These are phyloP conservation scores for Hemisphaericaspora lyxosophila DNA, from an alignment of 1,139 yeast genomes.

Conservation along the genomic window DNA sequence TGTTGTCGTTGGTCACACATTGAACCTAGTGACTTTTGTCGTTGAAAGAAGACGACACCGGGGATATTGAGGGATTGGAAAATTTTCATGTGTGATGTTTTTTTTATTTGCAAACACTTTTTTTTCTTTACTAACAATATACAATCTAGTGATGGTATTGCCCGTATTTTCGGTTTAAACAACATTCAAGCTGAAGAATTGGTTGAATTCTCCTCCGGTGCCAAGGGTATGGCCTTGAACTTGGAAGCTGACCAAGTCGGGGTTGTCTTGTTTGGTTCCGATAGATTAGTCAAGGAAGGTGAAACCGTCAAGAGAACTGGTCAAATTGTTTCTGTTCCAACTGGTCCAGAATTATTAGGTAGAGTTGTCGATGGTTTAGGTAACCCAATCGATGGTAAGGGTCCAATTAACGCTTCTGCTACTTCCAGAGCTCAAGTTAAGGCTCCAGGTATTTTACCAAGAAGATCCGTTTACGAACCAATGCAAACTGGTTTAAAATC, in stretches of 20 bases:
- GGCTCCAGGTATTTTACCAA: slow-evolving; percentile 99
- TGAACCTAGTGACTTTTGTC: no score
- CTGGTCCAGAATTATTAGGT: slow-evolving; percentile 97
- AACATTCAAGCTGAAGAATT: slow-evolving; percentile 99
- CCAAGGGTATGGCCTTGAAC: slow-evolving; percentile 99
- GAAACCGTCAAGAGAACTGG: slow-evolving; percentile 99
- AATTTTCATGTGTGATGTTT: no score
- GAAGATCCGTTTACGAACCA: slow-evolving; percentile 98
- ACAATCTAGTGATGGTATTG: slow-evolving; percentile 90
- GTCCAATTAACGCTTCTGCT: slow-evolving; percentile 87
- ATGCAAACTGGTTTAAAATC: slow-evolving; percentile 99
- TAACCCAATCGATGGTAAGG: slow-evolving; percentile 99
- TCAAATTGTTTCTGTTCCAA: slow-evolving; percentile 98
- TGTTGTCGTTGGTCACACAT: neutral
- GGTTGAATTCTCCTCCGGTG: slow-evolving; percentile 99
- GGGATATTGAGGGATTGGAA: no score
- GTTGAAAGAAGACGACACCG: no score
- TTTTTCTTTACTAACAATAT: slow-evolving; percentile 25
- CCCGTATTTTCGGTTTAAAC: slow-evolving; percentile 99
- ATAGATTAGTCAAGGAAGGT: slow-evolving; percentile 98
- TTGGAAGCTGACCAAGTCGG: slow-evolving; percentile 99
- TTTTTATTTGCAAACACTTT: no score
- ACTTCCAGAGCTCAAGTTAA: slow-evolving; percentile 96
- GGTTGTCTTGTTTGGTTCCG: slow-evolving; percentile 99
- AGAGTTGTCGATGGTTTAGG: slow-evolving; percentile 99